These are phyloP conservation scores for Trametes pubescens DNA, from an alignment of 1,284 basidiomycete species.

Conservation along the genomic window DNA sequence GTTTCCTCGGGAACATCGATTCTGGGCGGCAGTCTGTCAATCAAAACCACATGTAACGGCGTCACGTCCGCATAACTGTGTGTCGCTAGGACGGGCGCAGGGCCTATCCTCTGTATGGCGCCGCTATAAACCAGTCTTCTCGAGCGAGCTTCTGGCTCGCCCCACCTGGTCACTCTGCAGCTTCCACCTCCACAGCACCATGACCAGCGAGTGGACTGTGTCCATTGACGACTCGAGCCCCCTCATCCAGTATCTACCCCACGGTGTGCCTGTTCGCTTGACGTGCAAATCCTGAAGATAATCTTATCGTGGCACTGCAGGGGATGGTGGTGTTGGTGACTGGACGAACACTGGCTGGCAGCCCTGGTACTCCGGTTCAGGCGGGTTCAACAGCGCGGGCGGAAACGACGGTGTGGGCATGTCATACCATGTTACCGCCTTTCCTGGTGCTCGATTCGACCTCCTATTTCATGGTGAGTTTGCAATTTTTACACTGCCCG, in stretches of 20 bases:
- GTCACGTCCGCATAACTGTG: not conserved
- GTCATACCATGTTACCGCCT: constrained; percentile 38
- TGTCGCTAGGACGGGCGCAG: not conserved
- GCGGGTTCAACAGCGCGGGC: constrained; percentile 29
- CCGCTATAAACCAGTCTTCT: not conserved
- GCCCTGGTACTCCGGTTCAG: constrained; percentile 39
- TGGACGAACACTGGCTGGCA: constrained; percentile 39
- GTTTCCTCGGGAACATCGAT: not conserved
- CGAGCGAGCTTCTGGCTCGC: not conserved
- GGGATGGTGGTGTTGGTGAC: constrained; percentile 35
- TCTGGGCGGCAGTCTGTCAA: constrained; percentile 5
- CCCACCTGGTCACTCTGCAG: not conserved
- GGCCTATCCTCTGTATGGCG: not conserved
- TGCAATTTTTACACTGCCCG: too few relatives aligned
- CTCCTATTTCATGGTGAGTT: constrained; percentile 40
- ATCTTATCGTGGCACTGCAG: constrained; percentile 19
- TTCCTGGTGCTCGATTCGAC: constrained; percentile 36
- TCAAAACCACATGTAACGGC: constrained; percentile 4
- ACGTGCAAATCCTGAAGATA: not conserved
- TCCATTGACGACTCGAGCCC: constrained; percentile 39
- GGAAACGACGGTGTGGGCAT: constrained; percentile 32
- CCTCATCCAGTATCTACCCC: constrained; percentile 33
- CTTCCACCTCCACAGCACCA: not conserved
- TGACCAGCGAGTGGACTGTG: constrained; percentile 29
- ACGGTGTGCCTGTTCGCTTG: constrained; percentile 26